Evolutionary conservation across 2,329 filamentous ascomycete species (phyloP), one percentile per base, ranked within the genome.

Genomic region (Sclerotinia nivalis): DNA sequence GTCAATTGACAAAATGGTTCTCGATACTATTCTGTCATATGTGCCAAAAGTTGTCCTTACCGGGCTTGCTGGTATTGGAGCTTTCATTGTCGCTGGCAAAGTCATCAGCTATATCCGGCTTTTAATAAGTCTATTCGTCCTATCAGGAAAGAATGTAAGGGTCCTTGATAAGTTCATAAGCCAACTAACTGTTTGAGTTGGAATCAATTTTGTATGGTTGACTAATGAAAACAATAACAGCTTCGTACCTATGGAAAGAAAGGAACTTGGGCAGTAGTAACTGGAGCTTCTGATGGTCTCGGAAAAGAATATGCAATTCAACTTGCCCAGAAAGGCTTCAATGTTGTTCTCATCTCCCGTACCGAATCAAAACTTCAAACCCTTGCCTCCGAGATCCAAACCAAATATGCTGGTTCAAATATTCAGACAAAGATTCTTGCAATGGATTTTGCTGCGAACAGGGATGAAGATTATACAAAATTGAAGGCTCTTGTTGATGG

Each of bases 281-380:
- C 96, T 37, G 96, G 96, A 73, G 96, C 95, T 66, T 97, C 94
- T 15, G 96, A 99, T 81, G 96, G 96, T 73, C 89, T 99, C 73
- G 96, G 96, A 79, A 98, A 97, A 82, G 96, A 99, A 83, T 99
- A 93, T 80, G 93, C 95, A 50, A 86, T 91, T 45, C 93, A 98
- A 80, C 89, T 99, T 70, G 94, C 96, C 34, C 85, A 88, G 72
- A 94, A 96, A 80, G 94, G 94, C 77, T 99, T 95, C 88, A 98
- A 97, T 82, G 85, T 98, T 76, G 84, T 99, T 72, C 92, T 99
- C 75, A 90, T 99, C 72, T 98, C 96, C 59, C 94, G 96, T 77
- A 98, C 96, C n/a, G 87, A 91, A 75, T 93, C 93, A 54, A 99
- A 99, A 83, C 90, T 99, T 74, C 88, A 92, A 68, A 81, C 88